Base-by-base conservation (phyloP, 2,329 filamentous ascomycete genomes). In the Aspergillus unguis region DNA sequence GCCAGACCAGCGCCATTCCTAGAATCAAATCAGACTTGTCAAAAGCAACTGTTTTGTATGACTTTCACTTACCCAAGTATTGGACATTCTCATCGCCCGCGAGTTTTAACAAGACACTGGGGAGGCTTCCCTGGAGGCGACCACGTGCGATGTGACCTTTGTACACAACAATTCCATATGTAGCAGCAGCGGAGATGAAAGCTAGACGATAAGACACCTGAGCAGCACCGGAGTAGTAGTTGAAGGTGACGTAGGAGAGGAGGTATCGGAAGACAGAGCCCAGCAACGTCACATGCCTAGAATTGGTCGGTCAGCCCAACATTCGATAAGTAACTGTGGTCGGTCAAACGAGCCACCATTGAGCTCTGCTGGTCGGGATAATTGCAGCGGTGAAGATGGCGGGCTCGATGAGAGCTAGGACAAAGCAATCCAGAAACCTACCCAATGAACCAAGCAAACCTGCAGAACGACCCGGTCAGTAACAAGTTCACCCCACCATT, bases 141-240 rank as follows among this genome's bases (percentile, higher is more conserved):
- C 88, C 82, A 62, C 90, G 87, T 63, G 92, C 90, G 61, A 92
- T 86, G 79, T 92, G 90, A 53, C 90, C 92, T 84, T 99, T 99
- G 82, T 96, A 97, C 57, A 99, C 92, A 45, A 99, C 94, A 62
- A 99, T 97, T 61, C 94, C 92, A 74, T 99, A 99, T 8, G 94
- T 97, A 45, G 85, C 84, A 44, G 91, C 90, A 5, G 94, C 94
- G 2, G 92, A 86, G 63, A 96, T 62, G 72, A 99, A 99, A 53
- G 92, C 89, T 50, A 87, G 83, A 65, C 94, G 92, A 78, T 99
- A 99, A 52, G 87, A 87, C 72, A 94, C 85, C 61, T 83, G 80
- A 44, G 92, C 92, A 79, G 85, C 84, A 69, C 83, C 76, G 53
- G 85, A 85, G 71, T 87, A 87, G 72, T 85, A 91, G 80, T 95